Percentiles rank a stretch among this genome's conserved stretches.
phyloP scores from a whole-genome alignment of 192 early-diverging fungal genomes.

The Phycomyces nitens region DNA sequence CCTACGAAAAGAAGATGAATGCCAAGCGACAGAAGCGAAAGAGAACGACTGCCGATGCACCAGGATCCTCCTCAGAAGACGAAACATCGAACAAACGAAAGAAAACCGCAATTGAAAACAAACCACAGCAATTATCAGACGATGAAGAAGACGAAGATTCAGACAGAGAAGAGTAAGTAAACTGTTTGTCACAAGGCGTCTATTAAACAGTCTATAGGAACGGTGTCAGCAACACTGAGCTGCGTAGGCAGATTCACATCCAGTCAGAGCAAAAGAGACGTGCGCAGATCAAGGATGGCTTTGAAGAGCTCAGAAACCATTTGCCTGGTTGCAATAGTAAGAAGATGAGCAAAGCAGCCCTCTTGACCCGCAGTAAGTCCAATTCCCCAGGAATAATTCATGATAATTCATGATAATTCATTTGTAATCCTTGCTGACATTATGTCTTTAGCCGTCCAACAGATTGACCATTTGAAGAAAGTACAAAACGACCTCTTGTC shows the following conservation, averaged over 20 bases:
- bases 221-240: conserved; percentile 32
- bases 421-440: not conserved
- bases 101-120: conserved; percentile 3
- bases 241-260: conserved; percentile 46
- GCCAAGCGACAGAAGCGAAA: conserved; percentile 33
- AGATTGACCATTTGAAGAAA: conserved; percentile 41
- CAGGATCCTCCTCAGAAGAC: not conserved
- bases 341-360: conserved; percentile 44
- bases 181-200: too few relatives aligned
- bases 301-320: conserved; percentile 44
- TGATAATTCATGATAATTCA: too few relatives aligned
- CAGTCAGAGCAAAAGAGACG: conserved; percentile 48
- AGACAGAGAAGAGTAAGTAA: conserved; percentile 10
- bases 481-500: conserved; percentile 34
- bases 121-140: not conserved
- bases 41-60: conserved; percentile 13
- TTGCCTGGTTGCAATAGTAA: conserved; percentile 36
- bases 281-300: conserved; percentile 47
- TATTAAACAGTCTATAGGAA: too few relatives aligned
- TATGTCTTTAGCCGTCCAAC: conserved; percentile 35
- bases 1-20: conserved; percentile 28
- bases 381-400: too few relatives aligned
- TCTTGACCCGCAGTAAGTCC: conserved; percentile 40
- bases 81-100: conserved; percentile 3
- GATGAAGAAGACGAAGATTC: conserved; percentile 20